Evolutionary conservation across 2,329 filamentous ascomycete genomes (phyloP), one percentile per base, ranked within the genome.

Genomic region (Chlorencoelia australis): DNA sequence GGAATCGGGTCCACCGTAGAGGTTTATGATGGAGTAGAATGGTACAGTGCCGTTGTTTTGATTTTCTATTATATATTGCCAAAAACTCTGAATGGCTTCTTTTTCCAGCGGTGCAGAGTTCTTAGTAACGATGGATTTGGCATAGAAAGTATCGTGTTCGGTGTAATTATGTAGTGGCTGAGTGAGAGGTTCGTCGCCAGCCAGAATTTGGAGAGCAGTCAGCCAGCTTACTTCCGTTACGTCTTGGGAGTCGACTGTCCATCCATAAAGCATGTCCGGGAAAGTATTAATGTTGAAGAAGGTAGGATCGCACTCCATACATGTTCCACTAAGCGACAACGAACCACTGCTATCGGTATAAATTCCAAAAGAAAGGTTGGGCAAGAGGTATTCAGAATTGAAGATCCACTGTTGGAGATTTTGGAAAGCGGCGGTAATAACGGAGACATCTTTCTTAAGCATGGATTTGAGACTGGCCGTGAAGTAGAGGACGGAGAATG

Each of bases 311-410:
- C 41, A 43, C 21, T 59, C 61, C 30, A 62, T 58, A 47, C 60
- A 64, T 28, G 55, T 57, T 16, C 62, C 62, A 26, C 51, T 52
- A 18, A 64, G 41, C 30, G 46, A 54, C 51, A 58, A 63, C 10
- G 29, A 27, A 8, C 32, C 25, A n/a, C 54, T 54, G 15, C 52
- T 56, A 37, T 64, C 59, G 20, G 61, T 50, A 45, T 64, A 61
- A 37, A 62, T 54, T 10, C 61, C 60, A 20, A 62, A 55, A 1
- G 58, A 58, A 24, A 64, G 49, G 24, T 59, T 59, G 40, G 53
- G 48, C 33, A 62, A 59, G 17, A 64, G 50, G 5, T 16, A n/a
- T 15, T 11, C 10, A 7, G 36, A 4, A 15, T 41, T 28, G 9
- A 29, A 29, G 8, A 25, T 27, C 15, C 30, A 26, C 7, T 24